Base-by-base conservation (phyloP, 2,329 filamentous ascomycete species). In the Orbilia brochopaga region DNA sequence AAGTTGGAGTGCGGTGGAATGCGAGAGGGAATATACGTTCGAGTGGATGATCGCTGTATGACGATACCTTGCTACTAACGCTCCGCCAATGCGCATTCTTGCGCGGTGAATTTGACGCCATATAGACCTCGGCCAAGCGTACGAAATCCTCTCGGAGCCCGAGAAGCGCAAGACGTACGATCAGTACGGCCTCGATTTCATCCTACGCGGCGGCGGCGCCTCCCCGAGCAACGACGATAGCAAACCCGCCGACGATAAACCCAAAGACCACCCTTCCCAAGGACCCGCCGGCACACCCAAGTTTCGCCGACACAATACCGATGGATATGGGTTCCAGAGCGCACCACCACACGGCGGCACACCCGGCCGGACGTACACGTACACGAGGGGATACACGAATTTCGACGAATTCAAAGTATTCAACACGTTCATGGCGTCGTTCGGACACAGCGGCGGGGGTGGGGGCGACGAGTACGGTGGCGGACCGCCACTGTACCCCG, bases 101-200 rank as follows among this genome's bases (percentile, higher is more conserved):
- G 27, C 56, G 44, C 48, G 35, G 51, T 44, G 24, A 32, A 48
- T 50, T 48, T 24, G 53, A 57, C 6, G n/a, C 15, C 24, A 2
- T 63, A 46, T 74, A 86, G 94, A 97, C 80, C 90, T 92, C 75
- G 96, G 92, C 0, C 92, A 97, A 82, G 94, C 94, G 65, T 99
- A 97, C 82, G 94, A 99, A 82, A 96, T 99, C 76, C 87, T 99
- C 1, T 96, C 91, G 73, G 94, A 99, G 78, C 92, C 93, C 70
- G 92, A 97, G 79, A 99, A 97, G 82, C 89, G 94, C 78, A 94
- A 96, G 80, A 88, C 88, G 46, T 99, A 99, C 79, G 94, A 99
- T 79, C 88, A 93, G 79, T 97, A 88, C 80, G 94, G 94, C 74
- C 88, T 97, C 73, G 94, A 97, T 77, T 96, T 93, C 82, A 85